Evolutionary conservation across 1,284 basidiomycete species (phyloP).

Genomic region (Gymnopus androsaceus): DNA sequence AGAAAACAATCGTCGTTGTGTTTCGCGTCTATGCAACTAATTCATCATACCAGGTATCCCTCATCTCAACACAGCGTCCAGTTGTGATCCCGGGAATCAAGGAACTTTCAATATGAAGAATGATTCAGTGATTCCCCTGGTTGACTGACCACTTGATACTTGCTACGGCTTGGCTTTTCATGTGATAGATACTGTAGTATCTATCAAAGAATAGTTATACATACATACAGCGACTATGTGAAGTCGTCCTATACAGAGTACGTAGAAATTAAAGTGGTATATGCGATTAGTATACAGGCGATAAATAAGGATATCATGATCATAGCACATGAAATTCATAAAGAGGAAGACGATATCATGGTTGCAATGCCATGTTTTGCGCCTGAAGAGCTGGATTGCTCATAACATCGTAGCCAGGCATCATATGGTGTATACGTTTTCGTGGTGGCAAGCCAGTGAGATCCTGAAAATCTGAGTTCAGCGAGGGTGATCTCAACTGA

Average conservation of each 20-base stretch:
- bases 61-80: background rate
- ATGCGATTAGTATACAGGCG: slow-evolving; percentile 5
- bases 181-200: background rate
- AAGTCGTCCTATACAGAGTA: too few relatives aligned
- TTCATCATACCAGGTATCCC: slow-evolving; percentile 9
- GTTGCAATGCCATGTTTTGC: slow-evolving; percentile 34
- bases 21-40: slow-evolving; percentile 9
- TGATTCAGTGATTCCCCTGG: too few relatives aligned
- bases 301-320: slow-evolving; percentile 17
- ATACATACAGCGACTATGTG: background rate
- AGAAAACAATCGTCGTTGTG: background rate
- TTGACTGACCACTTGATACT: background rate
- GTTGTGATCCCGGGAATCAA: slow-evolving; percentile 11
- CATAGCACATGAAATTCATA: slow-evolving; percentile 10
- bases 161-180: background rate
- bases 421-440: slow-evolving; percentile 63
- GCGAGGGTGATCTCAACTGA: slow-evolving; percentile 23
- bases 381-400: slow-evolving; percentile 11
- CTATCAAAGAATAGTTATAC: slow-evolving; percentile 2
- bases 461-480: slow-evolving; percentile 38
- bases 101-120: background rate
- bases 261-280: background rate
- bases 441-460: slow-evolving; percentile 54
- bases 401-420: slow-evolving; percentile 50
- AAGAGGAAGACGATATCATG: slow-evolving; percentile 29